Evolutionary conservation across 78 protist species (phyloP).

Genomic region (Trichosphaerium sp.): DNA sequence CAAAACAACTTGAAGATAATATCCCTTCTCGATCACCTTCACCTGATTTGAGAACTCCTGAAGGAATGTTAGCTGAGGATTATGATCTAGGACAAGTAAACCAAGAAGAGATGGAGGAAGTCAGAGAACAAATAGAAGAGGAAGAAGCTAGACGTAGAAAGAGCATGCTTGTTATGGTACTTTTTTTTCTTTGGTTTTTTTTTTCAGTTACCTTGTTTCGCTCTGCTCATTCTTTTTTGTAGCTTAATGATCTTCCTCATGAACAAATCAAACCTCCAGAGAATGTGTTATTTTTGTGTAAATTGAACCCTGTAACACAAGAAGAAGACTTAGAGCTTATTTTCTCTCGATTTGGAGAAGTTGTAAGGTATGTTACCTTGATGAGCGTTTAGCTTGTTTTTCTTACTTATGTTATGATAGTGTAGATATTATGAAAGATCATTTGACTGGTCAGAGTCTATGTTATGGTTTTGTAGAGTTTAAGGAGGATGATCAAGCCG

Average conservation of each 20-base stretch:
- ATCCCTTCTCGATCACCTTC: slow-evolving; percentile 6
- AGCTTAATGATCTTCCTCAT: slow-evolving; percentile 82
- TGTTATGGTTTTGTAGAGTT: slow-evolving; percentile 94
- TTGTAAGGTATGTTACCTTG: slow-evolving; percentile 8
- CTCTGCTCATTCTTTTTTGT: no score
- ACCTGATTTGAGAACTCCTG: no score
- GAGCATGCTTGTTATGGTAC: slow-evolving; percentile 63
- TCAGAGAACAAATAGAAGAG: neutral
- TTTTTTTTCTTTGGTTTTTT: slow-evolving; percentile 4
- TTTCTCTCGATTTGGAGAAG: slow-evolving; percentile 83
- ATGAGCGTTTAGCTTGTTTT: neutral
- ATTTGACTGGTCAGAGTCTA: slow-evolving; percentile 65
- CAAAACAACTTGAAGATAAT: slow-evolving; percentile 20
- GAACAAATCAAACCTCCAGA: slow-evolving; percentile 92
- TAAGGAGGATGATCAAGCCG: slow-evolving; percentile 26
- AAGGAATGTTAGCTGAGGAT: neutral
- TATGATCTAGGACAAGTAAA: no score
- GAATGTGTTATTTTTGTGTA: slow-evolving; percentile 91
- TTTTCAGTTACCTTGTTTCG: no score
- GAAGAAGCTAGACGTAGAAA: slow-evolving; percentile 60
- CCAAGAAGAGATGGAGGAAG: slow-evolving; percentile 41
- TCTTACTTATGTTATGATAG: neutral
- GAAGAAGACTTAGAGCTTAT: slow-evolving; percentile 83
- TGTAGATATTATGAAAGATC: slow-evolving; percentile 82
- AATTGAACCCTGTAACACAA: slow-evolving; percentile 83